Evolutionary conservation across 441 rosid species (phyloP).

Genomic region (Adansonia gregorii): DNA sequence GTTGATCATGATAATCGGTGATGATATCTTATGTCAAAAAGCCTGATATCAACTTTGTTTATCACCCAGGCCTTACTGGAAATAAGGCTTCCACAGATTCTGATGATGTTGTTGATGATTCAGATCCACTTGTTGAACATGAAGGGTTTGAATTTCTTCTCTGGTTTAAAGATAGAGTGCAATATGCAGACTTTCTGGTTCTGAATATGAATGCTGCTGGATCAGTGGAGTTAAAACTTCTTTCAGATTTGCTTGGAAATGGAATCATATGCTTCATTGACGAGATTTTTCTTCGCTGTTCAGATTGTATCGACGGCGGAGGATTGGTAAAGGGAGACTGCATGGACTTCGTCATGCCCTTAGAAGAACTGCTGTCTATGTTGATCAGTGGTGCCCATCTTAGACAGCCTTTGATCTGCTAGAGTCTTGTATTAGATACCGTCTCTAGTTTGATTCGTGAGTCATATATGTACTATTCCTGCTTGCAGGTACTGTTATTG

Average conservation of each 20-base stretch:
- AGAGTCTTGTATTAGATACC: too few species aligned
- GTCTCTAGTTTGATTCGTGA: too few species aligned
- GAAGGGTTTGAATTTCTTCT: conserved; percentile 63
- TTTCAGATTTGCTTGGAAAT: conserved; percentile 47
- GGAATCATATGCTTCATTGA: conserved; percentile 69
- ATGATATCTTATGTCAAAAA: conserved; percentile 60
- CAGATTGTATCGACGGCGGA: conserved; percentile 31
- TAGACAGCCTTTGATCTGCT: too few species aligned
- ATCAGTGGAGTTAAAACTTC: conserved; percentile 55
- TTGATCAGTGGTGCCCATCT: conserved; percentile 66
- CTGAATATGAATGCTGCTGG: conserved; percentile 68
- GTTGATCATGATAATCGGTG: conserved; percentile 76
- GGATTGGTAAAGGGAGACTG: conserved; percentile 44
- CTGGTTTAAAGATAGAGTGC: conserved; percentile 79
- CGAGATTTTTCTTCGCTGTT: conserved; percentile 73
- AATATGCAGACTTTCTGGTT: conserved; percentile 67
- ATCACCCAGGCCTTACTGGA: conserved; percentile 67
- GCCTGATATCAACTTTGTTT: conserved; percentile 71
- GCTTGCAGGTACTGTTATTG: too few species aligned
- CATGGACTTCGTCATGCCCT: conserved; percentile 51
- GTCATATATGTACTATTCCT: too few species aligned
- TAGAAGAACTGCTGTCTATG: conserved; percentile 65
- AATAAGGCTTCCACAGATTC: conserved; percentile 29
- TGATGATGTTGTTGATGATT: conserved; percentile 37
- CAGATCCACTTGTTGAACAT: conserved; percentile 51